Conservation (phyloP, 2,329 filamentous ascomycete species). For the Myotisia sp. region DNA sequence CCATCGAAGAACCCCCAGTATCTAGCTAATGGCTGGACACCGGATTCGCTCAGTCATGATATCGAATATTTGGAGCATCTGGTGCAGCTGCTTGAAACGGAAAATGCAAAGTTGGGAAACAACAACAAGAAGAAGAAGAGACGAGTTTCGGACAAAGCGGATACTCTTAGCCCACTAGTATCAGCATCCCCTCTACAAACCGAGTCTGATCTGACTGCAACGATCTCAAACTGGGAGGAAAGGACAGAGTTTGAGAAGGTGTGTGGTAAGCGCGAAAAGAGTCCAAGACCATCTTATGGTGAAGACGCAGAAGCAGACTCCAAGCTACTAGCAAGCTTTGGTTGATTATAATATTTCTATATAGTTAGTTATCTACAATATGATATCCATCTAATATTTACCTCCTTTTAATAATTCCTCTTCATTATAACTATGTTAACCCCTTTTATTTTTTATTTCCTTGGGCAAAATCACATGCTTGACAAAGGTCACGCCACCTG, state of each 20-base stretch:
- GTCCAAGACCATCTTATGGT: no score
- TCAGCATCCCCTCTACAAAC: background rate
- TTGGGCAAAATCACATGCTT: no score
- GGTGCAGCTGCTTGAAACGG: constrained; percentile 5
- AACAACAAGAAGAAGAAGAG: background rate
- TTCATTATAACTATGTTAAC: no score
- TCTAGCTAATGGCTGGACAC: background rate
- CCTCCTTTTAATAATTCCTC: no score
- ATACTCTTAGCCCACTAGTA: background rate
- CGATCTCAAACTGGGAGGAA: constrained; percentile 7
- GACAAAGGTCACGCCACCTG: no score
- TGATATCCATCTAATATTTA: no score
- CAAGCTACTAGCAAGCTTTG: no score
- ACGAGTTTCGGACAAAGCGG: background rate
- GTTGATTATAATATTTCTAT: no score
- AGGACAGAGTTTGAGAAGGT: constrained; percentile 8
- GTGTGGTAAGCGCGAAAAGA: background rate
- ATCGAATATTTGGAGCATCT: constrained; percentile 7
- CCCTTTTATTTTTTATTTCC: no score
- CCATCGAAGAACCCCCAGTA: background rate
- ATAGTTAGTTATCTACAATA: no score
- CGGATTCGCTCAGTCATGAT: constrained; percentile 2
- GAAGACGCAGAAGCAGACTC: no score
- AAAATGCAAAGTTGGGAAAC: constrained; percentile 2
- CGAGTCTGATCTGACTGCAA: background rate